A percentile compares a stretch with the other conserved stretches of the same genome.
phyloP scores from a whole-genome alignment of 192 early-diverging fungal genomes.

The Funneliformis mosseae region DNA sequence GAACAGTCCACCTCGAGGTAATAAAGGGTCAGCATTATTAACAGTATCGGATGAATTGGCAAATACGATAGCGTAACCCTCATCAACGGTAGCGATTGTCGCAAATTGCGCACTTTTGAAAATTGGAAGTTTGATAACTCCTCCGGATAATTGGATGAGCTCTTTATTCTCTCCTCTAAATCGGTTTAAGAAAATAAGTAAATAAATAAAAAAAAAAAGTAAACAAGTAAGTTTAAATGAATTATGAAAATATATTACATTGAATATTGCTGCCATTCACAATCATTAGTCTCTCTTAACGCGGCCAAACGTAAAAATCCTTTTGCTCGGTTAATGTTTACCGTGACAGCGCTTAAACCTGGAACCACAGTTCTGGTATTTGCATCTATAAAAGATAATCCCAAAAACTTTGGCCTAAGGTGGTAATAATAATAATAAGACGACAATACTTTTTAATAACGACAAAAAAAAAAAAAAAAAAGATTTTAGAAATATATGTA shows the following conservation, averaged over 20 bases:
- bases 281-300: background rate
- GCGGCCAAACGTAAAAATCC: background rate
- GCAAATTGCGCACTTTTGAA: background rate
- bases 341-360: background rate
- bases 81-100: background rate
- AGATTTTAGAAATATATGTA: too few relatives aligned
- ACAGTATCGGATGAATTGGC: background rate
- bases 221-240: too few relatives aligned
- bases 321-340: background rate
- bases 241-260: background rate
- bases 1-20: background rate
- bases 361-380: background rate
- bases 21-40: background rate
- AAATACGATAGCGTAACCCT: background rate
- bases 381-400: too few relatives aligned
- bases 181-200: background rate
- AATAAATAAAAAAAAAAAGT: too few relatives aligned
- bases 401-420: too few relatives aligned
- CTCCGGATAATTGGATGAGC: background rate
- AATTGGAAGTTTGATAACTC: background rate
- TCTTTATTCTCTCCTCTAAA: too few relatives aligned
- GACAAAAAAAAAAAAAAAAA: too few relatives aligned
- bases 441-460: too few relatives aligned
- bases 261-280: background rate
- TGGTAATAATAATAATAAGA: too few relatives aligned